Evolutionary conservation across 2,329 filamentous ascomycete genomes (phyloP), one percentile per base, ranked within the genome.

Genomic region (Ophiostoma angusticollis): DNA sequence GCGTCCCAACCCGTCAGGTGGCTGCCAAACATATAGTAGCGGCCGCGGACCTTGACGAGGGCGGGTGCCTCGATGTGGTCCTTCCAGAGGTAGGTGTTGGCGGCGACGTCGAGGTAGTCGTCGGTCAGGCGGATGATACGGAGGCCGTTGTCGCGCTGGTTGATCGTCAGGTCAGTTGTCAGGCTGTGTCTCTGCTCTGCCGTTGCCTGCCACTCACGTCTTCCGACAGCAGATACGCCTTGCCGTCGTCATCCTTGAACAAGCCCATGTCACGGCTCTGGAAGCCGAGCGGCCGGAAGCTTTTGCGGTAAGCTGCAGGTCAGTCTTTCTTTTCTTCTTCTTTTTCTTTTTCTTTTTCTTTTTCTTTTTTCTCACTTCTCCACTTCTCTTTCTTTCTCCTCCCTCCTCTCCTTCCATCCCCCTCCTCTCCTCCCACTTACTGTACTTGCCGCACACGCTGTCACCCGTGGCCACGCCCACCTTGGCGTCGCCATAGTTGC

Each of bases 211-310:
- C 3, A 37, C 66, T 51, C 54, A 76, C 73, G 47, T 79, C 75
- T 56, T 79, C 74, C 0, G 68, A 72, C 23, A 79, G 50, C 2
- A 81, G 61, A 50, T 80, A 81, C 0, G 58, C 77, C 1, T 62
- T 64, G 0, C 72, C 74, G 48, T 78, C 70, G 25, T 74, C 70
- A 38, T 80, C 76, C 48, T 74, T 66, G 51, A 71, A 80, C 2
- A 79, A 53, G 0, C 72, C 71, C 45, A 75, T 69, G 44, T 79
- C 75, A 2, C 50, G 50, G 37, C 48, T 52, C 45, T 53, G 54
- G 16, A 49, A 55, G 2, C 47, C 47, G 13, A 53, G 44, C 12
- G 52, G 50, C 31, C 42, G 49, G 43, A 59, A 62, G 47, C 60
- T 62, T n/a, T 44, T 34, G 8, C 49, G 33, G 42, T 54, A 54